Base-by-base conservation (phyloP, 352 stramenopile genomes). In the Thalassiosira exigua region DNA sequence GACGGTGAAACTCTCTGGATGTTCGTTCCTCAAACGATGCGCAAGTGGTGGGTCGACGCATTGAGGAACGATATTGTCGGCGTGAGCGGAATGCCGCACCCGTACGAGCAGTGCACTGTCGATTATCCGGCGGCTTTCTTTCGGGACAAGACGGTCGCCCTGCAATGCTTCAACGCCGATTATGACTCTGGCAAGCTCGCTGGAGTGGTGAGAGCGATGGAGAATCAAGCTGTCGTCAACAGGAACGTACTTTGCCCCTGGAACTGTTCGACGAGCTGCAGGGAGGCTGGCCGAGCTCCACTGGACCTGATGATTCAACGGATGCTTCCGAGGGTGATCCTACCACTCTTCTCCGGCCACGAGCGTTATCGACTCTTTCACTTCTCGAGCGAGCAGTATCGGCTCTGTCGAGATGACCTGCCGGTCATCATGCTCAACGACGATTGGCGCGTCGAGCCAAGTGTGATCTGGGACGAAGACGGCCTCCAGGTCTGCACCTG, bases 191-290 rank as follows among this genome's bases (percentile, higher is more conserved):
- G 39, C 11, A 61, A 61, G 17, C 5, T 61, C 17, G 27, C 53
- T 9, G 53, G 53, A 44, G 53, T 53, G 53, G 33, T 51, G 53
- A 48, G 39, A 48, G 39, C 53, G 2, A 12, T 61, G 22, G 53
- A 61, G 1, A 51, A 24, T 2, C 53, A 46, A 53, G 1, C 4
- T 26, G 33, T 61, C 22, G 39, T 61, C 22, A 61, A 61, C 14
- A 50, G 53, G n/a, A 24, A 61, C 1, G 53, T 61, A 41, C 53
- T 61, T 7, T 61, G 53, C 17, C 53, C 53, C 19, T 61, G 53
- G 53, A 32, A 32, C 33, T 61, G 53, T 19, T 61, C 53, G 4
- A 46, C 22, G 24, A 61, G 33, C 33, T 24, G 27, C 39, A 4
- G 53, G 22, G 33, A 24, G 14, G 33, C 22, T 44, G 53, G 53